Base-by-base conservation (phyloP, 345 rosid species). In the Triadica sebifera region DNA sequence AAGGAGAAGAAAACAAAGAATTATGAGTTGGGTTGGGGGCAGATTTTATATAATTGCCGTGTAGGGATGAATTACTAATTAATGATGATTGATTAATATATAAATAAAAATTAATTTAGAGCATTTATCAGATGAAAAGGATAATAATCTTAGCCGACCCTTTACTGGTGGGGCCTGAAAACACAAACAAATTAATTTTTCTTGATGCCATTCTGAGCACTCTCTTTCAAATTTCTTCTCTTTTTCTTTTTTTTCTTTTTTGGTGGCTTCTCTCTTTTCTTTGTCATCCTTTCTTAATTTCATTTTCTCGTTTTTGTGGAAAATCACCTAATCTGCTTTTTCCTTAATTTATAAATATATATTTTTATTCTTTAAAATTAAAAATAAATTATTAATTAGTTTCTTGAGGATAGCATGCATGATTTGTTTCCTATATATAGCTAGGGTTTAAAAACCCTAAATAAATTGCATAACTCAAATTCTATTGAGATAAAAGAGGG, bases 131-230 rank as follows among this genome's bases (percentile, higher is more conserved):
- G 1, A 29, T 7, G 41, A 3, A 20, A 55, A 51, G 4, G 63
- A 22, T 12, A 15, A 50, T 51, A 24, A 16, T 8, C 43, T 22
- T 24, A 63, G 57, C 65, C 22, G 70, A 65, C 80, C 59, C 55
- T 13, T 34, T 24, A 6, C 45, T 2, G 47, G 83, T 78, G 85
- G 83, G 80, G 19, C 83, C 83, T 64, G 5, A 52, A 74, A 69
- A 15, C 66, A 62, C 70, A 72, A 69, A 79, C 86, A 86, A 82
- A 53, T 67, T 81, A 29, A 29, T 29, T 29, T 29, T 29, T 76
- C 62, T 76, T 77, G 82, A 81, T 84, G 79, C 81, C 77, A 75
- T 71, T 71, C 72, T 68, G 67, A 77, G 76, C 85, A 80, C 83
- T 78, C 83, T 70, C 83, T 78, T 80, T 79, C 84, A 72, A 73